Evolutionary conservation across 2,329 filamentous ascomycete species (phyloP).

Genomic region (Cytospora leucostoma): DNA sequence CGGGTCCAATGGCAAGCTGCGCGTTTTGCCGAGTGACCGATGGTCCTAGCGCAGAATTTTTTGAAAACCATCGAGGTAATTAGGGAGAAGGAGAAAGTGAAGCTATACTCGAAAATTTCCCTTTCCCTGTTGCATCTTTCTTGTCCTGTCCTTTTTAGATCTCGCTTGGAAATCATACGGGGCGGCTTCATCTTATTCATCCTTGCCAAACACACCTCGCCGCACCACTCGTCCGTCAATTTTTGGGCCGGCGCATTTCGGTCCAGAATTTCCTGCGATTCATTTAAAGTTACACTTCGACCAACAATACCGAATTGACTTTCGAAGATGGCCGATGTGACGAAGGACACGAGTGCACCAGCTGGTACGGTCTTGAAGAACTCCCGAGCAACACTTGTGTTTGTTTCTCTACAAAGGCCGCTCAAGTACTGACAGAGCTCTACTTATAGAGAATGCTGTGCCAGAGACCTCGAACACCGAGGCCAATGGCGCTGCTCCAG

Average conservation of each 20-base stretch:
- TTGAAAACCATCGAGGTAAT: constrained; percentile 28
- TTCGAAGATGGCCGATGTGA: constrained; percentile 26
- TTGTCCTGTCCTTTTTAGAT: constrained; percentile 13
- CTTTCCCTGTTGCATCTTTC: constrained; percentile 18
- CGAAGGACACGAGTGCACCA: constrained; percentile 22
- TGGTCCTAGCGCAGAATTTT: constrained; percentile 28
- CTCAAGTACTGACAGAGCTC: constrained; percentile 18
- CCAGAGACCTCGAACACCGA: constrained; percentile 13
- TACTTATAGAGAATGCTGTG: constrained; percentile 18
- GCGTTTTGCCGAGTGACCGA: constrained; percentile 22
- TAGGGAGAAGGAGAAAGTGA: constrained; percentile 5
- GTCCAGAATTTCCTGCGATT: constrained; percentile 5
- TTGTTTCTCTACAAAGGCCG: neutral
- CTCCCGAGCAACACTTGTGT: neutral
- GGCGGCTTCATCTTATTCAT: constrained; percentile 11
- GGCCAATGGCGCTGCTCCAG: constrained; percentile 22
- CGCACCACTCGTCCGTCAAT: constrained; percentile 17
- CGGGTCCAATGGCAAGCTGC: constrained; percentile 1
- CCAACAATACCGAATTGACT: neutral
- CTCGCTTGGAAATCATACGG: constrained; percentile 13
- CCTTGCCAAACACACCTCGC: neutral
- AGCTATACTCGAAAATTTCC: constrained; percentile 14
- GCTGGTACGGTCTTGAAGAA: constrained; percentile 18
- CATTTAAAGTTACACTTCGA: constrained; percentile 1
- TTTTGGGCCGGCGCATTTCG: constrained; percentile 22